These are phyloP conservation scores for Rutstroemia sp. DNA, from an alignment of 2,329 filamentous ascomycete species.

Conservation along the genomic window DNA sequence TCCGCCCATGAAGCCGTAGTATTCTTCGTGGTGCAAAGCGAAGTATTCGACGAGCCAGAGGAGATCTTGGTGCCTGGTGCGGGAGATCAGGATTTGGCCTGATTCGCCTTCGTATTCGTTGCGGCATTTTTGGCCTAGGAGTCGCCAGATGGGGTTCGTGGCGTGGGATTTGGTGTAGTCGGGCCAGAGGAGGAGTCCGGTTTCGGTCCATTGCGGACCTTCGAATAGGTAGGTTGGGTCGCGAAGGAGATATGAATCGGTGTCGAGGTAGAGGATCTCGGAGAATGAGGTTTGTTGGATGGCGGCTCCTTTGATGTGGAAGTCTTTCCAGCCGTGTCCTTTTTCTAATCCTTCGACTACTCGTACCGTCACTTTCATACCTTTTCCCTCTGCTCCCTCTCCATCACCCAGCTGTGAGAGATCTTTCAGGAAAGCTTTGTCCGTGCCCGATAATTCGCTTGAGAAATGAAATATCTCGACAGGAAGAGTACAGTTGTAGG, in stretches of 20 bases:
- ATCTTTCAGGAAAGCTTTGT: constrained; percentile 9
- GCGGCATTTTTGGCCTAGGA: constrained; percentile 12
- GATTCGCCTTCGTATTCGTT: constrained; percentile 18
- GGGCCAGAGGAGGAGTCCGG: constrained; percentile 16
- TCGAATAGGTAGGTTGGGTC: constrained; percentile 17
- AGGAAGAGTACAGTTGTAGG: constrained; percentile 18
- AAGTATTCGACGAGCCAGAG: constrained; percentile 20
- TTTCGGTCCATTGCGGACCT: constrained; percentile 13
- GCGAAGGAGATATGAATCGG: constrained; percentile 14
- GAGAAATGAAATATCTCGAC: constrained; percentile 19
- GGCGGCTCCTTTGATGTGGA: constrained; percentile 18
- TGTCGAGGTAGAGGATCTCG: constrained; percentile 18
- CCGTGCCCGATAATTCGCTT: constrained; percentile 11
- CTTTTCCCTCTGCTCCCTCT: not conserved
- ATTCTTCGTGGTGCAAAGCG: constrained; percentile 13
- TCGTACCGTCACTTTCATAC: constrained; percentile 10
- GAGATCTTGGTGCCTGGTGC: constrained; percentile 13
- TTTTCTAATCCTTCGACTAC: constrained; percentile 13
- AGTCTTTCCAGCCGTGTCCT: constrained; percentile 17
- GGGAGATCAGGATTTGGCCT: constrained; percentile 16
- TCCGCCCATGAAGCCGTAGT: constrained; percentile 18
- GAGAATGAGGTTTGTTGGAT: constrained; percentile 18
- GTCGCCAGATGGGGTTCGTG: constrained; percentile 17
- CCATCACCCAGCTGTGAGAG: constrained; percentile 4
- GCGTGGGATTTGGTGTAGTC: constrained; percentile 18